phyloP scores from a whole-genome alignment of 2,329 filamentous ascomycete species.

The Colletotrichum agaves region DNA sequence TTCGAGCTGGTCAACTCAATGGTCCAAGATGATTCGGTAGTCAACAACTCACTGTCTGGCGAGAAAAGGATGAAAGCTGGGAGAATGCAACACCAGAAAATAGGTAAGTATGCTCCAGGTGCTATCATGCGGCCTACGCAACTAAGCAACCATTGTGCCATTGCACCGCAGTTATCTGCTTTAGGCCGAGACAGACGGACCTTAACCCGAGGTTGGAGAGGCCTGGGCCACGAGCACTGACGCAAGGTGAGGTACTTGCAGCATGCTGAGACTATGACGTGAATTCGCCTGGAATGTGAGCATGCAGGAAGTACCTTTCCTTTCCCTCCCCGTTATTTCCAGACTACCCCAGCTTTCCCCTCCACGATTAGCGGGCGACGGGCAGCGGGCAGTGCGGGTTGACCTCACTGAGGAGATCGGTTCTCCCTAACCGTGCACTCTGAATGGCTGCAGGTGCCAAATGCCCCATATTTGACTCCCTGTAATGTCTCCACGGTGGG shows the following conservation, averaged over 20 bases:
- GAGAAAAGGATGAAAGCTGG: neutral
- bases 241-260: neutral
- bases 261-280: no score
- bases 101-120: neutral
- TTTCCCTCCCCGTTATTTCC: neutral
- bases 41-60: conserved; percentile 14
- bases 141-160: no score
- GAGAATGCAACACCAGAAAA: neutral
- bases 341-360: conserved; percentile 31
- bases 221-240: conserved; percentile 4
- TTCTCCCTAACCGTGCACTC: conserved; percentile 1
- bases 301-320: neutral
- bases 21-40: conserved; percentile 12
- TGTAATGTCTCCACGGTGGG: neutral
- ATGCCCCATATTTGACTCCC: neutral
- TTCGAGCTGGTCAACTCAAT: conserved; percentile 1
- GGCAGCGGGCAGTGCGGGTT: conserved; percentile 19
- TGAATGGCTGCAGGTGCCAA: conserved; percentile 1
- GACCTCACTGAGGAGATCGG: conserved; percentile 1
- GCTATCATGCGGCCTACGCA: neutral
- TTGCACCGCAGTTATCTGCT: neutral
- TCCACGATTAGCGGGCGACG: conserved; percentile 29
- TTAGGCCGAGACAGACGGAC: conserved; percentile 30
- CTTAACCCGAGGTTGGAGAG: conserved; percentile 31
- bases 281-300: neutral